Evolutionary conservation across 805 yeast genomes (phyloP), one percentile per base, ranked within the genome.

Genomic region (Sporopachydermia lactativora): DNA sequence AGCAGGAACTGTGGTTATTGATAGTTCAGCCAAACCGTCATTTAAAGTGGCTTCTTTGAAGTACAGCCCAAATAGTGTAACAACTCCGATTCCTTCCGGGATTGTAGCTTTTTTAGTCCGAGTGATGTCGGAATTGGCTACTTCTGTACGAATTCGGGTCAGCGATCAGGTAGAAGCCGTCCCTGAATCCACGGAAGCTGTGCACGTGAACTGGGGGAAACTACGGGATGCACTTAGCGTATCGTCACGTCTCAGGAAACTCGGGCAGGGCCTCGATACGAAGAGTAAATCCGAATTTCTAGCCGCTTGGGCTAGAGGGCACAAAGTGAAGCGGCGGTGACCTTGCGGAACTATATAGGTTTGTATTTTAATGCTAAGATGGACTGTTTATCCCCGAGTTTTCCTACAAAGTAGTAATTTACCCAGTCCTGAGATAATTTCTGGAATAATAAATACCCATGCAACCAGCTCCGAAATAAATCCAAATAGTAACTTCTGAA

Each of bases 291-390:
- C n/a, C 8, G 31, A 8, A 8, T 24, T 24, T 24, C 31, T 24
- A n/a, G n/a, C 31, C n/a, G 31, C 31, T n/a, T 24, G 31, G 31
- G 31, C 31, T 24, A 24, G n/a, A 24, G 31, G 31, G 31, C 31
- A 24, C n/a, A 24, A 24, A 24, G 31, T 24, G 31, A 24, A 24
- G n/a, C 31, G 31, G n/a, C n/a, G 13, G n/a, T n/a, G n/a, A n/a
- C n/a, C n/a, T n/a, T n/a, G n/a, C n/a, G n/a, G n/a, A n/a, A n/a
- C n/a, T n/a, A n/a, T n/a, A n/a, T n/a, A n/a, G n/a, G n/a, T n/a
- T n/a, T n/a, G n/a, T n/a, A n/a, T n/a, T n/a, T n/a, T n/a, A n/a
- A n/a, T n/a, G n/a, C n/a, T n/a, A n/a, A n/a, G n/a, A n/a, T n/a
- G n/a, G n/a, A n/a, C n/a, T n/a, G n/a, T n/a, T n/a, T n/a, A n/a